A percentile compares a stretch with the other conserved stretches of the same genome.
Evolutionary conservation across 2,329 filamentous ascomycete genomes (phyloP).

Genomic region (Fusarium sp.): DNA sequence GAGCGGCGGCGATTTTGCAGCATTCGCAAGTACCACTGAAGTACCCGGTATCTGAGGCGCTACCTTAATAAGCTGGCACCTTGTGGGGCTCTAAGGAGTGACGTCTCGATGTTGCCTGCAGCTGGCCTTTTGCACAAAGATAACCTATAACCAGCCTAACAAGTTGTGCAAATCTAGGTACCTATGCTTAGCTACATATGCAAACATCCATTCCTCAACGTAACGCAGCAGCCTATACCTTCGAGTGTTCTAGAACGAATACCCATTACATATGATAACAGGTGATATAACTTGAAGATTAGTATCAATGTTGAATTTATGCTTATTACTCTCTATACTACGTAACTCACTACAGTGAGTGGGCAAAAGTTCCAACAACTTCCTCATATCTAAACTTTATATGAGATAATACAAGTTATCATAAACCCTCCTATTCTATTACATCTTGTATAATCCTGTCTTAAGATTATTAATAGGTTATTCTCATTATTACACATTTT

Average conservation of each 20-base stretch:
- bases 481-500: no score
- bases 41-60: slow-evolving; percentile 12
- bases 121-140: slow-evolving; percentile 26
- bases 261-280: background rate
- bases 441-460: no score
- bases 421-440: no score
- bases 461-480: no score
- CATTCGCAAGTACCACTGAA: slow-evolving; percentile 43
- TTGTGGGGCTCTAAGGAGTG: slow-evolving; percentile 48
- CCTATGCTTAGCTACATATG: background rate
- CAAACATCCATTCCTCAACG: no score
- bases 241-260: background rate
- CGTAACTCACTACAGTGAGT: background rate
- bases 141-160: background rate
- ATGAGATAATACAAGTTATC: no score
- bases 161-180: slow-evolving; percentile 30
- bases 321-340: background rate
- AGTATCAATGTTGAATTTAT: background rate
- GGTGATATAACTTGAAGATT: background rate
- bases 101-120: slow-evolving; percentile 56
- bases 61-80: slow-evolving; percentile 36
- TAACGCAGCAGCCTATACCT: background rate
- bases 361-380: no score
- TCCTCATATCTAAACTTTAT: no score
- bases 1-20: background rate